Evolutionary conservation across 192 early-diverging fungal genomes (phyloP).

Genomic region (Hyaloraphidium curvatum): DNA sequence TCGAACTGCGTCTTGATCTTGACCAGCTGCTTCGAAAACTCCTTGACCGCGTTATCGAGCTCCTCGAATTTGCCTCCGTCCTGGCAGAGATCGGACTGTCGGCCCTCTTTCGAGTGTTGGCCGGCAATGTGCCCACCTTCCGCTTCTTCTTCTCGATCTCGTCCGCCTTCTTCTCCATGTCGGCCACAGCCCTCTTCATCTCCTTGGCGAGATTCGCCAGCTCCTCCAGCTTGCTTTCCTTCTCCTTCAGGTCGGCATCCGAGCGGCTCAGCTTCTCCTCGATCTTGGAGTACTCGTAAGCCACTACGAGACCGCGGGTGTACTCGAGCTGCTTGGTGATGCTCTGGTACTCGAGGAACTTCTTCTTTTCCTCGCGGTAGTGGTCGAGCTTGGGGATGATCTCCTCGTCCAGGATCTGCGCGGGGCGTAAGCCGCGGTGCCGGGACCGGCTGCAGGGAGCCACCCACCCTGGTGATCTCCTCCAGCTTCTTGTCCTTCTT

Average conservation of each 20-base stretch:
- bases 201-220: constrained; percentile 11
- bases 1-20: constrained; percentile 66
- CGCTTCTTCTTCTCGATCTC: constrained; percentile 22
- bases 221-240: constrained; percentile 15
- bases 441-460: not conserved
- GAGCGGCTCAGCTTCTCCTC: constrained; percentile 18
- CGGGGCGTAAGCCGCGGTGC: not conserved
- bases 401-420: constrained; percentile 61
- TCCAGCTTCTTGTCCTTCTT: constrained; percentile 94
- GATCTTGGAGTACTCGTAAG: constrained; percentile 45
- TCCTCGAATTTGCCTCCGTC: constrained; percentile 31
- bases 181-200: constrained; percentile 8
- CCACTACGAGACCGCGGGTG: constrained; percentile 55
- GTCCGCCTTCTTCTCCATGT: constrained; percentile 29
- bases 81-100: not conserved
- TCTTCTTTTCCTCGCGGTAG: constrained; percentile 64
- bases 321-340: constrained; percentile 76
- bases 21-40: constrained; percentile 58
- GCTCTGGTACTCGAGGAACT: constrained; percentile 84
- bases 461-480: constrained; percentile 52
- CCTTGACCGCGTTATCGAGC: constrained; percentile 53
- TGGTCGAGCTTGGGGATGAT: constrained; percentile 86
- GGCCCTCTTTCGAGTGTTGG: not conserved
- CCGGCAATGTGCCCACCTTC: not conserved
- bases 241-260: constrained; percentile 15